Conservation (phyloP, 148 eudicot genomes). For the Chenopodium quinoa region DNA sequence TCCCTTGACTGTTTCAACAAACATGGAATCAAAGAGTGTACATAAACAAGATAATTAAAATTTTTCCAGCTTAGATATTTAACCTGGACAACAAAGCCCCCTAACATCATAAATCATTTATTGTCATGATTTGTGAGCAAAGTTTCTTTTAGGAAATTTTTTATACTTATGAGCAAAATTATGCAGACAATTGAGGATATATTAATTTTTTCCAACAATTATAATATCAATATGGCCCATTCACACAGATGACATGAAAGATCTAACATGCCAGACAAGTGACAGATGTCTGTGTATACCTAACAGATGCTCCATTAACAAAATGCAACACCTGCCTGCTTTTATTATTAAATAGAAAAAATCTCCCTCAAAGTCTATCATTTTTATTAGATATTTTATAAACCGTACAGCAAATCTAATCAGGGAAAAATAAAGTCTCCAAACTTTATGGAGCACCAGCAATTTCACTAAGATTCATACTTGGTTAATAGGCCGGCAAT, state of each 20-base stretch:
- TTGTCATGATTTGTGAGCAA: background rate
- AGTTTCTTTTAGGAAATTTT: background rate
- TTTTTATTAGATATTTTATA: background rate
- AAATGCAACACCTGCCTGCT: background rate
- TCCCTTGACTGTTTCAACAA: background rate
- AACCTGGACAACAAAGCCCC: background rate
- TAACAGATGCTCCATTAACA: slow-evolving; percentile 10
- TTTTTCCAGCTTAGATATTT: background rate
- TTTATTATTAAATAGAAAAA: background rate
- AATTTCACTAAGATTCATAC: slow-evolving; percentile 33
- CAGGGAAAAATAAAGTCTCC: background rate
- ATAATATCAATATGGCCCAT: background rate
- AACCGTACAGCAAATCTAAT: background rate
- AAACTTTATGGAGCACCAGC: background rate
- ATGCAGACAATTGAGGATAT: background rate
- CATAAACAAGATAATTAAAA: background rate
- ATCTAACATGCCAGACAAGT: slow-evolving; percentile 7
- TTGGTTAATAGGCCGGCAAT: slow-evolving; percentile 78
- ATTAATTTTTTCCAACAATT: background rate
- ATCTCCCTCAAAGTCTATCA: background rate
- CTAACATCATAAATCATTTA: background rate
- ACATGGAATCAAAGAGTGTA: background rate
- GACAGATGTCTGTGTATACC: background rate
- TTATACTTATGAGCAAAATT: no score
- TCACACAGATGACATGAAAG: background rate